Evolutionary conservation across 768 basidiomycete genomes (phyloP), one percentile per base, ranked within the genome.

Genomic region (Suillus spraguei): DNA sequence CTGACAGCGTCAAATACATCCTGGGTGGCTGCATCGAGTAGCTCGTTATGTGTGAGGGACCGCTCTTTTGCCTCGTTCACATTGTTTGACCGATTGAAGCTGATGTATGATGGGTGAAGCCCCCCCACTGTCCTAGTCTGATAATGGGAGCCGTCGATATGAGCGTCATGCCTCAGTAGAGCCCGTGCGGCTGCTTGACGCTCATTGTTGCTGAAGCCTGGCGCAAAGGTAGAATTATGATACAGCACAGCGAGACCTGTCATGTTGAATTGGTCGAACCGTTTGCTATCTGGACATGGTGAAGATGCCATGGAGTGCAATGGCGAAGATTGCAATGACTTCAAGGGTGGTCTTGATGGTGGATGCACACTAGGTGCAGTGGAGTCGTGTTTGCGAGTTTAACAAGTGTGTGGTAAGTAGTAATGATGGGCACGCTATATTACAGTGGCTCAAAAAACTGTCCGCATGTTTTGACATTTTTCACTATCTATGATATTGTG

Each of bases 241-340:
- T 62, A 62, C 20, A 65, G 33, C 22, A 28, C 56, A 59, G 64
- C 41, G n/a, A 65, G 49, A n/a, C 47, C 39, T 20, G 60, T n/a
- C n/a, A 64, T 33, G 17, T n/a, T 64, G 38, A 64, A 64, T 35
- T 24, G 22, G 22, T 65, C 60, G 42, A 42, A 20, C 42, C 17
- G 6, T 61, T 22, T 47, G 46, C 46, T 24, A 14, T 47, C 22
- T 11, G 5, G 58, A 28, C 17, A 59, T 59, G 8, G 58, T 32
- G 7, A 20, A 38, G 32, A 59, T 24, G 35, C 38, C 42, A 39
- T 28, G 33, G 22, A n/a, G 58, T 39, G 58, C 42, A 59, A 59
- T 47, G 22, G 46, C 5, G 2, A 39, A 56, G 32, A 56, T 56
- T 42, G 54, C 33, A 35, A 39, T 33, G 38, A 5, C 54, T 56